Evolutionary conservation across 805 yeast genomes (phyloP), one percentile per base, ranked within the genome.

Genomic region (Kuraishia floccosa): DNA sequence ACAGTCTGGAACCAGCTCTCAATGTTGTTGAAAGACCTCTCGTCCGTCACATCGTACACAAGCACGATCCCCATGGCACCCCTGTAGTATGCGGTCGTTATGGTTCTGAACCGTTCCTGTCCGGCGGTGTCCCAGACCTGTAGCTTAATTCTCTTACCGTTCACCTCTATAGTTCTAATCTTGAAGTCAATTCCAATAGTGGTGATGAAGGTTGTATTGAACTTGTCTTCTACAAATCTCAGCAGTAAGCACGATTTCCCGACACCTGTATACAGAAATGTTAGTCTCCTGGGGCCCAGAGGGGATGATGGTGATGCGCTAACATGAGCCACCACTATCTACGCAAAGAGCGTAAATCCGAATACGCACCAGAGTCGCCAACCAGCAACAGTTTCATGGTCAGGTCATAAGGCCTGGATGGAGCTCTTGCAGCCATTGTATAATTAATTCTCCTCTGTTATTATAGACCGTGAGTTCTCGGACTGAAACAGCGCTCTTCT

Each of bases 51-150:
- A 53, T 82, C 93, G 52, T 81, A 82, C 23, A 82, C 86, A 47
- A 82, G 67, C 30, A 81, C 76, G 46, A 82, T 81, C 39, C 93
- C 93, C 76, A 79, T 77, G 35, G 93, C 91, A 35, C 93, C 93
- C 56, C 93, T 73, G 58, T 82, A 82, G 57, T 82, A 82, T 1
- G 93, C 89, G n/a, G 91, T 80, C 30, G 91, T 87, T 60, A 86
- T 86, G 25, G 95, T 84, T 60, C 95, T 73, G 63, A 86, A 86
- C 49, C 96, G 68, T 55, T 86, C 96, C 60, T 86, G 96, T n/a
- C 96, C 96, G 1, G 96, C 96, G 25, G 96, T 86, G 54, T 86
- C 96, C 96, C 96, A 81, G 27, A 89, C 82, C 57, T 91, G 98
- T 52, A 89, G 70, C 61, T 91, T 91, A 58, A 91, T 82, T 41